These are phyloP conservation scores for Periconia digitata DNA, from an alignment of 2,329 filamentous ascomycete genomes.

Conservation along the genomic window DNA sequence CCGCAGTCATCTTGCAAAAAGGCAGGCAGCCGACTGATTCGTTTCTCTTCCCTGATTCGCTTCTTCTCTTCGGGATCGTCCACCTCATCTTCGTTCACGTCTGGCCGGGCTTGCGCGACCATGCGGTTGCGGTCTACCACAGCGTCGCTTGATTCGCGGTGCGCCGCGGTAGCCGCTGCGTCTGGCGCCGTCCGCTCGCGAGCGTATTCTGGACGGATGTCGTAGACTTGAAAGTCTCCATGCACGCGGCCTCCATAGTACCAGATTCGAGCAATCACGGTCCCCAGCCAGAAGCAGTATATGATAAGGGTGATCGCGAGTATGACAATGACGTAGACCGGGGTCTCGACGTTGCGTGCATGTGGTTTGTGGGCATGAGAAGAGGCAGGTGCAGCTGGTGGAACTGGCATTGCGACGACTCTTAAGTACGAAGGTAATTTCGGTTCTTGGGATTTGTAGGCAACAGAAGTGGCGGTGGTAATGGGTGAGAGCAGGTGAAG, in stretches of 20 bases:
- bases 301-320: conserved; percentile 16
- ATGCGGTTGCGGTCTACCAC: background rate
- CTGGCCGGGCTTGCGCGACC: conserved; percentile 2
- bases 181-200: conserved; percentile 5
- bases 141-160: background rate
- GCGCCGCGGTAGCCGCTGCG: background rate
- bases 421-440: no score
- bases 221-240: conserved; percentile 17
- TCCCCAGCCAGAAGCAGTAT: conserved; percentile 24
- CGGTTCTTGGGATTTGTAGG: no score
- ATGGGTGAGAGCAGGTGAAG: no score
- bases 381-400: no score
- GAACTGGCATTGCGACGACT: no score
- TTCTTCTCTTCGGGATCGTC: conserved; percentile 8
- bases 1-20: conserved; percentile 37
- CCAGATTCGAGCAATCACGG: conserved; percentile 23
- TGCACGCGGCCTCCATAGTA: conserved; percentile 27
- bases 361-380: no score
- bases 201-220: conserved; percentile 19
- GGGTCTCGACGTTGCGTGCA: background rate
- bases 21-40: conserved; percentile 25
- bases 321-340: conserved; percentile 15
- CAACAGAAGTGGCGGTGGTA: no score
- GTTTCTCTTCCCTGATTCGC: conserved; percentile 21
- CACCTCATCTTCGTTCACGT: background rate